These are phyloP conservation scores for Colletotrichum gigasporum DNA, from an alignment of 2,329 filamentous ascomycete genomes.

Conservation along the genomic window DNA sequence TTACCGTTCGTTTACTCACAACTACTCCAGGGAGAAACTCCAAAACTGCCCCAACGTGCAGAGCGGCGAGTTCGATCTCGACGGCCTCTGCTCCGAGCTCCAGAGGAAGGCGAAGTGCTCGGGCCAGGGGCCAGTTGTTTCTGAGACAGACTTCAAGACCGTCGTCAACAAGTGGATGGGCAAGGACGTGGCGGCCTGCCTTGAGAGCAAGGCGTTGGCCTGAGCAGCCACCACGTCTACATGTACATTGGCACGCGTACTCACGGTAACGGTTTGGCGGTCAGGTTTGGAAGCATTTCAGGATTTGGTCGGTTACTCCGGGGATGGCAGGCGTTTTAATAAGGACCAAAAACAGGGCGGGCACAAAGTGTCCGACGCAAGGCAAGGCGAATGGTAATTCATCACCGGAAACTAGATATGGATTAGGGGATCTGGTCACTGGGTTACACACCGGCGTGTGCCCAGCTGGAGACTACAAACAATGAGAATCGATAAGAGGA, in stretches of 20 bases:
- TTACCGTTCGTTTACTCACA: slow-evolving; percentile 50
- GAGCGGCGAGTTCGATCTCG: slow-evolving; percentile 91
- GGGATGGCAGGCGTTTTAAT: slow-evolving; percentile 28
- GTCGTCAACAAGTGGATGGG: slow-evolving; percentile 75
- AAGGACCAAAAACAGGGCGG: slow-evolving; percentile 31
- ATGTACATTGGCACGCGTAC: slow-evolving; percentile 26
- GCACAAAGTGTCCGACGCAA: slow-evolving; percentile 10
- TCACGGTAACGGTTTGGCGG: slow-evolving; percentile 6
- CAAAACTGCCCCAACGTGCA: slow-evolving; percentile 89
- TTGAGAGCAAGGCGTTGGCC: slow-evolving; percentile 40
- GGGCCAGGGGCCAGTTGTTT: slow-evolving; percentile 87
- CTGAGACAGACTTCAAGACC: slow-evolving; percentile 86
- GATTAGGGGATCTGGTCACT: background rate
- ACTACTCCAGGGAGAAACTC: slow-evolving; percentile 79
- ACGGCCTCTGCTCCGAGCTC: slow-evolving; percentile 90
- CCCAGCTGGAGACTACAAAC: background rate
- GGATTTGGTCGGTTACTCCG: slow-evolving; percentile 12
- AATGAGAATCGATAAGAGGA: slow-evolving; percentile 1
- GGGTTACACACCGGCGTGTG: background rate
- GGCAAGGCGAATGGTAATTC: slow-evolving; percentile 30
- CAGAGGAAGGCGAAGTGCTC: slow-evolving; percentile 97
- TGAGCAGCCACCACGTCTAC: background rate
- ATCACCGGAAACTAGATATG: slow-evolving; percentile 13
- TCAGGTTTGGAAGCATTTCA: slow-evolving; percentile 22
- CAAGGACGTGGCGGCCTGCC: slow-evolving; percentile 45